Conservation (phyloP, 2,329 filamentous ascomycete species). For the Davidsoniella australis region DNA sequence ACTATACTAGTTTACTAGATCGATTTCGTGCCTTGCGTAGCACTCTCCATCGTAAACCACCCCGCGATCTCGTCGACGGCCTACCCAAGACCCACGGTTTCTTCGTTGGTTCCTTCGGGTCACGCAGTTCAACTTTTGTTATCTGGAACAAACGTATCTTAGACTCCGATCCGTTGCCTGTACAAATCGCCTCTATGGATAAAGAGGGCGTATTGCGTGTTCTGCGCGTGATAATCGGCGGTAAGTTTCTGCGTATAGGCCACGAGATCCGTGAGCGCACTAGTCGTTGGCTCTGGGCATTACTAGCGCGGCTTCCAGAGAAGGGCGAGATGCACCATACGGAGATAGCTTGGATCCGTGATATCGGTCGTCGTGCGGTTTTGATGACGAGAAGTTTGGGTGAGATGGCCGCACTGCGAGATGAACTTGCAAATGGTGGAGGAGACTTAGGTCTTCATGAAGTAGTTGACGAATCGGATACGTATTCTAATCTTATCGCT, state of each 20-base stretch:
- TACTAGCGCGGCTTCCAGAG: constrained; percentile 60
- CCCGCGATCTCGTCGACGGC: constrained; percentile 31
- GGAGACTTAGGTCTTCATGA: constrained; percentile 26
- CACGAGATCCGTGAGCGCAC: constrained; percentile 44
- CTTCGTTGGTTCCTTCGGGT: constrained; percentile 36
- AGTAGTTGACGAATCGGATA: constrained; percentile 29
- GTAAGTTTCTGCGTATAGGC: constrained; percentile 45
- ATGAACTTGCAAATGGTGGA: constrained; percentile 21
- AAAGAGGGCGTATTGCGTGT: constrained; percentile 49
- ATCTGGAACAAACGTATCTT: constrained; percentile 36
- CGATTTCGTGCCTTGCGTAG: constrained; percentile 50
- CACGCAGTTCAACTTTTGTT: constrained; percentile 29
- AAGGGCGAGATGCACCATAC: constrained; percentile 57
- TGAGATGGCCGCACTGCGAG: constrained; percentile 32
- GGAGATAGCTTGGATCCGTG: constrained; percentile 59
- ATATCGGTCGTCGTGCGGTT: constrained; percentile 62
- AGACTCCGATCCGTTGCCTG: constrained; percentile 37
- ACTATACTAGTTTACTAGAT: constrained; percentile 46
- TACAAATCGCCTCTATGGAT: constrained; percentile 46
- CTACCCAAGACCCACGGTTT: constrained; percentile 37
- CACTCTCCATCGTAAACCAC: constrained; percentile 39
- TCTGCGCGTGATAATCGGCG: constrained; percentile 47
- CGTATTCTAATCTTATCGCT: constrained; percentile 16
- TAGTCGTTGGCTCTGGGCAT: constrained; percentile 71
- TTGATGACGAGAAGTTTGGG: constrained; percentile 37